Percentiles rank a stretch among this genome's conserved stretches.
Conservation (phyloP, 2,329 filamentous ascomycete species). For the Ophiostoma triangulosporum region DNA sequence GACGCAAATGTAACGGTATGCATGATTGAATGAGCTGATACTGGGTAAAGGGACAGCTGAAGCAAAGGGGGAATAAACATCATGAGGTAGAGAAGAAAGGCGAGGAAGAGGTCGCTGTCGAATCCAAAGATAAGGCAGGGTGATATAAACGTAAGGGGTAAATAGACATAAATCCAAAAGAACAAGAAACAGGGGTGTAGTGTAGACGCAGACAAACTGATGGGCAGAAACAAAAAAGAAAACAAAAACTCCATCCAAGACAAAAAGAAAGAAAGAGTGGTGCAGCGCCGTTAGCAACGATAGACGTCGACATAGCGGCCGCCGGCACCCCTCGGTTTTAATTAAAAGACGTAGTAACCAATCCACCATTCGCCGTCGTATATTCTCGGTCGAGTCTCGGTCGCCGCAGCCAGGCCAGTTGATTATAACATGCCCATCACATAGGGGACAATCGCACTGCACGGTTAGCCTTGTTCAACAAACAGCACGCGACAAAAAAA, state of each 20-base stretch:
- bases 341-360: neutral
- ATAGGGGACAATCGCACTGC: slow-evolving; percentile 18
- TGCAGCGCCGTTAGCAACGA: neutral
- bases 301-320: neutral
- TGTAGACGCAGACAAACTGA: neutral
- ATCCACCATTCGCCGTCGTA: neutral
- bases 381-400: neutral
- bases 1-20: too few species aligned
- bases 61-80: neutral
- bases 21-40: too few species aligned
- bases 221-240: neutral
- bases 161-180: neutral
- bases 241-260: neutral
- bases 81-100: neutral
- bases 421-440: slow-evolving; percentile 17
- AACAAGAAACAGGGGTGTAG: neutral
- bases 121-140: neutral
- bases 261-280: neutral
- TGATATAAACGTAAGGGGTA: neutral
- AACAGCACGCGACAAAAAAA: slow-evolving; percentile 17
- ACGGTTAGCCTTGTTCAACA: neutral
- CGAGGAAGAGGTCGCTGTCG: neutral
- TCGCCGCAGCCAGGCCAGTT: neutral
- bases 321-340: neutral
- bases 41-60: too few species aligned